Evolutionary conservation across 2,329 filamentous ascomycete genomes (phyloP).

Genomic region (Curvularia sp.): DNA sequence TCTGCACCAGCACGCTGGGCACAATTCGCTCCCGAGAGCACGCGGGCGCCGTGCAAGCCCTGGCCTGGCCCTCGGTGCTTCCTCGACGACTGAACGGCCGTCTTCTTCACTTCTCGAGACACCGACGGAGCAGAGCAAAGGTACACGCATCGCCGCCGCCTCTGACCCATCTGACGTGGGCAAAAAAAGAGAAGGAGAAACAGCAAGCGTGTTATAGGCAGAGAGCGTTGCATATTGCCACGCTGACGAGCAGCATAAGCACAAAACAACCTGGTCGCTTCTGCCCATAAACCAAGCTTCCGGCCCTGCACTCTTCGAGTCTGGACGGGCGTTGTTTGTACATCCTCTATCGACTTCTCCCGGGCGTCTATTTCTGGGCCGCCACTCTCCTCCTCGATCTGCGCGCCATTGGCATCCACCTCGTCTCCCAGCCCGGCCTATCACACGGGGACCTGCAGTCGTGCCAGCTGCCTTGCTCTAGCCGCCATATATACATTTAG

Average conservation of each 20-base stretch:
- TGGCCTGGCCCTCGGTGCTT: conserved; percentile 22
- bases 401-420: conserved; percentile 40
- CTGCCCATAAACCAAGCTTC: conserved; percentile 32
- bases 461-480: conserved; percentile 41
- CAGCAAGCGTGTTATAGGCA: neutral
- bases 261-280: conserved; percentile 29
- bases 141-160: conserved; percentile 24
- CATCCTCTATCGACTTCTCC: conserved; percentile 46
- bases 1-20: conserved; percentile 31
- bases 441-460: conserved; percentile 41
- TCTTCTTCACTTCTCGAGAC: conserved; percentile 20
- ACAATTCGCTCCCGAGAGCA: conserved; percentile 26
- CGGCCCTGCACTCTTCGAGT: conserved; percentile 37
- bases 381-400: conserved; percentile 35
- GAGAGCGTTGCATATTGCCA: conserved; percentile 8
- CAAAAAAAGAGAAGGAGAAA: neutral
- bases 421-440: conserved; percentile 44
- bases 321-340: conserved; percentile 42
- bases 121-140: conserved; percentile 16
- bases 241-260: conserved; percentile 37
- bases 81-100: conserved; percentile 13
- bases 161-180: conserved; percentile 23
- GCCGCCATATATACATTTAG: conserved; percentile 50
- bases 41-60: conserved; percentile 23
- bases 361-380: conserved; percentile 53